phyloP scores from a whole-genome alignment of 2,329 filamentous ascomycete species.

The Cytospora paraplurivora region DNA sequence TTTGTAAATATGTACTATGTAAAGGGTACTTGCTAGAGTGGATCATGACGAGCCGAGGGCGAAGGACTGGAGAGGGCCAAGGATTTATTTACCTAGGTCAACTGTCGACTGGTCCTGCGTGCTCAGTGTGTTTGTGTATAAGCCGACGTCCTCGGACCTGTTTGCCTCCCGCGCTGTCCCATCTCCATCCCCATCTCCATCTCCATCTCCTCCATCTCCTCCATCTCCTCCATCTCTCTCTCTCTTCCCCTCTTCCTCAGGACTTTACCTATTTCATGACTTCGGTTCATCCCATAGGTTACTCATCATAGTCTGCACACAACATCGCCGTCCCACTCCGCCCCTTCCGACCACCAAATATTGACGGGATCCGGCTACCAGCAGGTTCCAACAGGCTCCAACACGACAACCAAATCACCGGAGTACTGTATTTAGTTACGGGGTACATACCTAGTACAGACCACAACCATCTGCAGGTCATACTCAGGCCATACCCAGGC shows the following conservation, averaged over 20 bases:
- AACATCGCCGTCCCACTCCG: constrained; percentile 16
- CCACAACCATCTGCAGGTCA: too few species aligned
- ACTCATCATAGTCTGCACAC: neutral
- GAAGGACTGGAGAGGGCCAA: neutral
- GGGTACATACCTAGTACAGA: too few species aligned
- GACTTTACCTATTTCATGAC: neutral
- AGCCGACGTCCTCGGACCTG: too few species aligned
- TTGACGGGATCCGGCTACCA: neutral
- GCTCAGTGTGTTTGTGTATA: too few species aligned
- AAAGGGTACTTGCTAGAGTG: neutral
- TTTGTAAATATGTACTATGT: neutral
- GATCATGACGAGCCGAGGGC: constrained; percentile 14
- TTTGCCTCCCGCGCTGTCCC: too few species aligned
- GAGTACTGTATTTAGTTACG: too few species aligned
- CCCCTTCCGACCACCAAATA: constrained; percentile 6
- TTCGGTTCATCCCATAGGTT: neutral
- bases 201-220: neutral
- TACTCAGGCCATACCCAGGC: too few species aligned
- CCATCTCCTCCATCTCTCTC: neutral
- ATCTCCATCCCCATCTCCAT: too few species aligned
- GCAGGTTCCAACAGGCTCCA: neutral
- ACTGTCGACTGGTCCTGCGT: neutral
- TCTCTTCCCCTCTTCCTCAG: constrained; percentile 9
- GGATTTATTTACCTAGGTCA: too few species aligned
- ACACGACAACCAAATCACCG: neutral